Evolutionary conservation across 768 basidiomycete species (phyloP).

Genomic region (Agrocybe pediades): DNA sequence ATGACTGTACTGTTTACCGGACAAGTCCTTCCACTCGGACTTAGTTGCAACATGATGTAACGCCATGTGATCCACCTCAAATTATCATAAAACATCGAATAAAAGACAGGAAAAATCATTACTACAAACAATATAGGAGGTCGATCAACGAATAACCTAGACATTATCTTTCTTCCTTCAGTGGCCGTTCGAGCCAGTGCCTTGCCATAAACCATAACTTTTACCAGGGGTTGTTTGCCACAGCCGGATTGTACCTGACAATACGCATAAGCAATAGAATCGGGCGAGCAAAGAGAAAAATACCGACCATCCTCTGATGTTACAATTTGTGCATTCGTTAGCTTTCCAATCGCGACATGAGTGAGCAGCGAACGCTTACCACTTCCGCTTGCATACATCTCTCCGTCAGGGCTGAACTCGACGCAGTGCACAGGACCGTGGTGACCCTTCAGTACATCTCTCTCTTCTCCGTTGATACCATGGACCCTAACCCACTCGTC

Average conservation of each 20-base stretch:
- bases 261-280: slow-evolving; percentile 6
- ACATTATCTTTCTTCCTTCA: slow-evolving; percentile 19
- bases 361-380: slow-evolving; percentile 54
- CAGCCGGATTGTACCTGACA: slow-evolving; percentile 85
- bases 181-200: slow-evolving; percentile 30
- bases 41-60: not conserved
- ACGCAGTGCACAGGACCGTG: slow-evolving; percentile 97
- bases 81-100: not conserved
- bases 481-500: slow-evolving; percentile 99
- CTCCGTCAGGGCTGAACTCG: slow-evolving; percentile 93
- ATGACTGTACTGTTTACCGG: slow-evolving; percentile 15
- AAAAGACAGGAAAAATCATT: slow-evolving; percentile 14
- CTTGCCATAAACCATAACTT: slow-evolving; percentile 90
- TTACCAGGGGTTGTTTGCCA: slow-evolving; percentile 98
- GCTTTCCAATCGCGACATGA: too few relatives aligned
- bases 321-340: not conserved
- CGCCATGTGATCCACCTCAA: slow-evolving; percentile 3
- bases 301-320: slow-evolving; percentile 71
- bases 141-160: slow-evolving; percentile 23
- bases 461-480: slow-evolving; percentile 86
- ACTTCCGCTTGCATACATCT: slow-evolving; percentile 96
- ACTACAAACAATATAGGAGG: slow-evolving; percentile 17
- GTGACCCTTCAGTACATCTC: slow-evolving; percentile 92
- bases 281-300: not conserved
- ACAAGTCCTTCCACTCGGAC: too few relatives aligned